Conservation (phyloP, 495 filamentous ascomycete species). For the Friedmanniomyces simplex region DNA sequence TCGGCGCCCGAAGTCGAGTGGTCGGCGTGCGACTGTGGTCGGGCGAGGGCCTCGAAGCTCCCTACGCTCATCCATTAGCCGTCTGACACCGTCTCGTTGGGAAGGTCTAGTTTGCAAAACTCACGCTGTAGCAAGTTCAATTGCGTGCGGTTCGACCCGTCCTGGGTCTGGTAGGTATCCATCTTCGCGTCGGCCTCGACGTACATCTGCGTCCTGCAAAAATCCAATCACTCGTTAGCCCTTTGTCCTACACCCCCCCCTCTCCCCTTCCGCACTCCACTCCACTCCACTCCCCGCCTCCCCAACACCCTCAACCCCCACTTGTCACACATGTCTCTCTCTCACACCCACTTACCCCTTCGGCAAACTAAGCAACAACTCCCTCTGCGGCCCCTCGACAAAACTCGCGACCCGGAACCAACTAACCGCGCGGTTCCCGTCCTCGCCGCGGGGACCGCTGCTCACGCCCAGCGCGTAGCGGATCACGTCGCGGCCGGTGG, state of each 20-base stretch:
- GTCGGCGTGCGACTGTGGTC: background rate
- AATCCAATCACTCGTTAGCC: background rate
- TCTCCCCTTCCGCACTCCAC: background rate
- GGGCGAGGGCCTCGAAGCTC: constrained; percentile 18
- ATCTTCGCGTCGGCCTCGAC: constrained; percentile 64
- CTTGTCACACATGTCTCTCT: background rate
- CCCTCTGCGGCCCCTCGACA: constrained; percentile 43
- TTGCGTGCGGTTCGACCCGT: constrained; percentile 46
- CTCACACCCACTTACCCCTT: constrained; percentile 59
- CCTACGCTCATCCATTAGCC: background rate
- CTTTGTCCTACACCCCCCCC: background rate
- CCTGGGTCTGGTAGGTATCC: constrained; percentile 47
- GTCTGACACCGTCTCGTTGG: too few relatives aligned
- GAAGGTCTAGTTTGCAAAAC: too few relatives aligned
- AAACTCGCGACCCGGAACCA: constrained; percentile 70
- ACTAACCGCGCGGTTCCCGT: constrained; percentile 46
- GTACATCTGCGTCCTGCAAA: constrained; percentile 50
- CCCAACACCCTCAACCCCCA: background rate
- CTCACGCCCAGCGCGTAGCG: constrained; percentile 55
- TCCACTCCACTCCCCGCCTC: background rate
- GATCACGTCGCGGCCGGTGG: constrained; percentile 56
- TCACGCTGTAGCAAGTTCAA: constrained; percentile 66
- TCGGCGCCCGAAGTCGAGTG: constrained; percentile 2
- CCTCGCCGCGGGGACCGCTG: constrained; percentile 47
- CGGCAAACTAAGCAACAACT: constrained; percentile 52